These are phyloP conservation scores for Serendipita indica DNA, from an alignment of 768 basidiomycete species.

Conservation along the genomic window DNA sequence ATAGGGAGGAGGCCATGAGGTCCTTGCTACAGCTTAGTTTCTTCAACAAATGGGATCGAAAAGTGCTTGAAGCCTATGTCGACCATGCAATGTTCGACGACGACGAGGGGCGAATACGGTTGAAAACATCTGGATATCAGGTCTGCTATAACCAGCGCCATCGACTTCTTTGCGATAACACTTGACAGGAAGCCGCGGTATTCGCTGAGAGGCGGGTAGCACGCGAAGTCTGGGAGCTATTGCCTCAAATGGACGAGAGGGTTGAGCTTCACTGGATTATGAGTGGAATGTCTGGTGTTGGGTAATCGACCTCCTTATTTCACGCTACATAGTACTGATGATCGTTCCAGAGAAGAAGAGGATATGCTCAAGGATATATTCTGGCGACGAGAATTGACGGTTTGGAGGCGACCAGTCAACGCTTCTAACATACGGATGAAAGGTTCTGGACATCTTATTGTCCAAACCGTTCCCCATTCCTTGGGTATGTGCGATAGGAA, in stretches of 20 bases:
- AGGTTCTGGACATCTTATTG: not conserved
- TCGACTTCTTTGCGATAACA: too few relatives aligned
- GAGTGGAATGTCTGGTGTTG: conserved; percentile 29
- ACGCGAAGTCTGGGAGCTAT: conserved; percentile 27
- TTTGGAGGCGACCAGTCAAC: not conserved
- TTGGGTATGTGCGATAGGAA: not conserved
- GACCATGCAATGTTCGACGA: conserved; percentile 37
- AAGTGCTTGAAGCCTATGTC: conserved; percentile 43
- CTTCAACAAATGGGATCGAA: conserved; percentile 57
- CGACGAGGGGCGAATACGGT: conserved; percentile 28
- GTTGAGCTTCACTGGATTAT: conserved; percentile 43
- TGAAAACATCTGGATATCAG: conserved; percentile 53
- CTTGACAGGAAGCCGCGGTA: conserved; percentile 36
- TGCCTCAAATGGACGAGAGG: conserved; percentile 30
- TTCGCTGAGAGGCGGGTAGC: conserved; percentile 34
- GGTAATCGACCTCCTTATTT: conserved; percentile 21
- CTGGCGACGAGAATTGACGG: not conserved
- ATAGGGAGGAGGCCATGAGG: conserved; percentile 44
- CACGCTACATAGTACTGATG: not conserved
- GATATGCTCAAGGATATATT: not conserved
- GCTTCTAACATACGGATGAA: not conserved
- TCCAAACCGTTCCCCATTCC: not conserved
- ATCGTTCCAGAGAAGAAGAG: not conserved
- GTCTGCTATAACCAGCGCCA: too few relatives aligned
- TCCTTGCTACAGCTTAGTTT: conserved; percentile 41